These are phyloP conservation scores for Antrodiella citrinella DNA, from an alignment of 768 basidiomycete genomes.

Conservation along the genomic window DNA sequence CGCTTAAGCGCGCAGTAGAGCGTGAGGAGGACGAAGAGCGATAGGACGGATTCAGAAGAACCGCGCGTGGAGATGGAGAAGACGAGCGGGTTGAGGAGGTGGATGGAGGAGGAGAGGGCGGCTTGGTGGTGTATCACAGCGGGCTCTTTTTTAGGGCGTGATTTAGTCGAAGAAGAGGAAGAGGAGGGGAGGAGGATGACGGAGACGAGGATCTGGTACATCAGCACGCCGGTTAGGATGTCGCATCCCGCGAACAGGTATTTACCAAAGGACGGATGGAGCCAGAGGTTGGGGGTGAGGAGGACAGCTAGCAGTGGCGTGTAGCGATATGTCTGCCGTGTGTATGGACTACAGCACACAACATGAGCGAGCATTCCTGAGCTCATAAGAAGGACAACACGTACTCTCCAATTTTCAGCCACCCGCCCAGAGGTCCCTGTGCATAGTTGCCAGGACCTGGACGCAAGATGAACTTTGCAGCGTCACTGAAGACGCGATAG, in stretches of 20 bases:
- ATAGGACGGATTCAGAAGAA: constrained; percentile 86
- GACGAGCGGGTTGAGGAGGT: constrained; percentile 90
- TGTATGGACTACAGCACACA: constrained; percentile 64
- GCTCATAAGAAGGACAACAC: no score
- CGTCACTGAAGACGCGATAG: constrained; percentile 93
- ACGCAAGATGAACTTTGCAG: constrained; percentile 57
- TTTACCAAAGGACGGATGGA: constrained; percentile 89
- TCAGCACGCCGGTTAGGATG: constrained; percentile 67
- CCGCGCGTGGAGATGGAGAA: constrained; percentile 96
- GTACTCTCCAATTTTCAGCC: constrained; percentile 64
- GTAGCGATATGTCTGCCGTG: constrained; percentile 89
- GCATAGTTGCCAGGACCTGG: constrained; percentile 39
- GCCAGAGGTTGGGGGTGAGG: constrained; percentile 68
- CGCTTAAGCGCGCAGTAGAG: constrained; percentile 51
- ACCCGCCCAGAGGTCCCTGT: constrained; percentile 46
- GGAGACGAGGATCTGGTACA: constrained; percentile 52
- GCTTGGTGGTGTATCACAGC: constrained; percentile 28
- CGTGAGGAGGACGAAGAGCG: constrained; percentile 66
- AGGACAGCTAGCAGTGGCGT: constrained; percentile 86
- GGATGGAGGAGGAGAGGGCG: constrained; percentile 53
- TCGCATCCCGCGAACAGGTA: constrained; percentile 81
- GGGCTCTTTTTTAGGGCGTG: no score
- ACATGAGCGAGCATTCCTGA: constrained; percentile 2
- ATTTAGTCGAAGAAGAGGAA: not conserved
- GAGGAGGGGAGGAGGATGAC: constrained; percentile 33